Conservation (phyloP, 116 monocot species). For the Posidonia oceanica region DNA sequence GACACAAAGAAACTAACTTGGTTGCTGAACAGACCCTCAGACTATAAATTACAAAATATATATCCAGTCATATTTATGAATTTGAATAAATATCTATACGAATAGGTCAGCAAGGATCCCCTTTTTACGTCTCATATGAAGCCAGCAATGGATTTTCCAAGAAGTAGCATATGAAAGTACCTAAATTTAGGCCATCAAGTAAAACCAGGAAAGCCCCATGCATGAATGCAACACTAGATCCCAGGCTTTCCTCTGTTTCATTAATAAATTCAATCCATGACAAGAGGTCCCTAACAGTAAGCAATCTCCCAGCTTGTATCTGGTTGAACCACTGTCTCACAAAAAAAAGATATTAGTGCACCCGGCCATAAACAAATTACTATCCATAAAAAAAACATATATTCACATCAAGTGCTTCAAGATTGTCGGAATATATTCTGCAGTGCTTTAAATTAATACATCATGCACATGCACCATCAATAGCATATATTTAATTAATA, state of each 20-base stretch:
- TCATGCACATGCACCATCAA: no score
- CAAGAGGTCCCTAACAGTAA: conserved; percentile 85
- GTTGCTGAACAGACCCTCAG: no score
- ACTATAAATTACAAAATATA: not conserved
- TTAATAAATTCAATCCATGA: conserved; percentile 87
- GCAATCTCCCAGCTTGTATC: conserved; percentile 60
- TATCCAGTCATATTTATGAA: not conserved
- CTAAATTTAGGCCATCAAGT: conserved; percentile 92
- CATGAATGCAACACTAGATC: conserved; percentile 47
- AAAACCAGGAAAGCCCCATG: conserved; percentile 88
- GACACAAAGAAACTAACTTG: no score
- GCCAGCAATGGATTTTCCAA: no score
- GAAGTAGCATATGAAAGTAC: conserved; percentile 16
- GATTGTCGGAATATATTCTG: no score
- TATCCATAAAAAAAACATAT: no score
- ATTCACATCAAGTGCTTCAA: no score
- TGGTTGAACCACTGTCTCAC: conserved; percentile 74
- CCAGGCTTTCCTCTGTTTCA: conserved; percentile 46
- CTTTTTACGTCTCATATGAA: no score
- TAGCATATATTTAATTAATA: no score
- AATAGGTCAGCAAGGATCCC: no score
- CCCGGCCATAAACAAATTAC: not conserved
- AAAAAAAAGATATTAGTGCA: conserved; percentile 3
- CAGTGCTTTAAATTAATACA: no score
- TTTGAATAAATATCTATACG: not conserved